Evolutionary conservation across 1,139 yeast genomes (phyloP), one percentile per base, ranked within the genome.

Genomic region (Hyphopichia khmerensis): DNA sequence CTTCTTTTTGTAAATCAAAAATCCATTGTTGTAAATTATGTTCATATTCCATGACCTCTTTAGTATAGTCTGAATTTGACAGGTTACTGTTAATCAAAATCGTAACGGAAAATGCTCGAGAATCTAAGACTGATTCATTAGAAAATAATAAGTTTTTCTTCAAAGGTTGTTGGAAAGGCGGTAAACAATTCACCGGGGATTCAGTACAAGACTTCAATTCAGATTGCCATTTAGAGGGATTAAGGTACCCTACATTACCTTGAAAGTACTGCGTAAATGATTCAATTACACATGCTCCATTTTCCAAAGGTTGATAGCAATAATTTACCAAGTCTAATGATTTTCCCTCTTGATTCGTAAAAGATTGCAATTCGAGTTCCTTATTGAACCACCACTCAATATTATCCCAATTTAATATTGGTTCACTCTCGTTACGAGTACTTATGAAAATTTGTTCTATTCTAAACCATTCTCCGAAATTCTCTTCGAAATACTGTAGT

Each of bases 381-480:
- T 82, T 80, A 19, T 75, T 80, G 57, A 87, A 85, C 96, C 97
- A 90, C 98, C 98, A 93, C 48, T 80, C 57, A 23, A 91, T 60
- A 2, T 81, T 80, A 1, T 80, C 83, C 75, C 87, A 88, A 40
- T 69, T 69, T 33, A 79, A 67, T 35, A 91, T 41, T 68, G 86
- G 45, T 79, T 79, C 41, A 35, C 62, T 4, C 3, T 83, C 84
- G 9, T 86, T 73, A 14, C 80, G 82, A 48, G 85, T 84, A 17
- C 34, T 32, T 9, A 93, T 67, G 49, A 87, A 87, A 1, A 88
- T 68, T 63, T 93, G 98, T 55, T 90, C 93, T 4, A 90, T 79
- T 53, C 98, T 75, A 65, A 85, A 93, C 72, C 95, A 93, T 35
- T 95, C 96, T 0, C 98, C 97, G 64, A 93, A 93, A 44, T 81